phyloP scores from a whole-genome alignment of 2,329 filamentous ascomycete genomes.

The Helotiales sp. region DNA sequence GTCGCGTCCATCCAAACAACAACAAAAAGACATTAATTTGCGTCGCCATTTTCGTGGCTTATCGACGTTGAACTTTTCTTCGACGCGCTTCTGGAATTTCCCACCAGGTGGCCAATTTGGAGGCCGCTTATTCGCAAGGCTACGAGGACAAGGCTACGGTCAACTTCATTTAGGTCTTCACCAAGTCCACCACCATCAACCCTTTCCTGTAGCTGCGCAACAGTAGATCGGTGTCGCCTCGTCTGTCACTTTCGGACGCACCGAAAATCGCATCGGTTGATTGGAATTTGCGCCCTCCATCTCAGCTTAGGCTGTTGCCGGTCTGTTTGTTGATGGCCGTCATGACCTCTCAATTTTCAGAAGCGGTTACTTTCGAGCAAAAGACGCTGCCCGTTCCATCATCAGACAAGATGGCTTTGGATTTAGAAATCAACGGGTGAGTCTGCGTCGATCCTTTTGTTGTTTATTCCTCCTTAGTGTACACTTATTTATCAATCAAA shows the following conservation, averaged over 20 bases:
- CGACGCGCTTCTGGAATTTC: conserved; percentile 13
- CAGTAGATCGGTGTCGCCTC: conserved; percentile 17
- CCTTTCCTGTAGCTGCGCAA: not conserved
- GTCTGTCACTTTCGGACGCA: conserved; percentile 6
- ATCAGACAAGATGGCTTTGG: conserved; percentile 51
- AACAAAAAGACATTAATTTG: not conserved
- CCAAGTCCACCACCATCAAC: not conserved
- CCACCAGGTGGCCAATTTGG: conserved; percentile 9
- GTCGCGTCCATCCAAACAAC: conserved; percentile 1
- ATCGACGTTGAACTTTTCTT: conserved; percentile 1
- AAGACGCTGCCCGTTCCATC: conserved; percentile 50
- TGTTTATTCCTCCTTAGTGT: conserved; percentile 28
- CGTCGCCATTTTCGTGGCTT: not conserved
- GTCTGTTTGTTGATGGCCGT: conserved; percentile 47
- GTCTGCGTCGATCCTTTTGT: conserved; percentile 40
- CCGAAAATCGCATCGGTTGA: conserved; percentile 12
- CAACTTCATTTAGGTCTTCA: conserved; percentile 1
- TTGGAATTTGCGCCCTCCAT: not conserved
- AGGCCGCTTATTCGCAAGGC: conserved; percentile 7
- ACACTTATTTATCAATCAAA: conserved; percentile 36
- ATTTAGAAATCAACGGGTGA: conserved; percentile 59
- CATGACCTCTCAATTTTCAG: conserved; percentile 49
- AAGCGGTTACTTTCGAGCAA: conserved; percentile 43
- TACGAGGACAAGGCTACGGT: conserved; percentile 21
- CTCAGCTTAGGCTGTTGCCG: conserved; percentile 17